Evolutionary conservation across 192 early-diverging fungal species (phyloP), one percentile per base, ranked within the genome.

Genomic region (Rhizophlyctis rosea): DNA sequence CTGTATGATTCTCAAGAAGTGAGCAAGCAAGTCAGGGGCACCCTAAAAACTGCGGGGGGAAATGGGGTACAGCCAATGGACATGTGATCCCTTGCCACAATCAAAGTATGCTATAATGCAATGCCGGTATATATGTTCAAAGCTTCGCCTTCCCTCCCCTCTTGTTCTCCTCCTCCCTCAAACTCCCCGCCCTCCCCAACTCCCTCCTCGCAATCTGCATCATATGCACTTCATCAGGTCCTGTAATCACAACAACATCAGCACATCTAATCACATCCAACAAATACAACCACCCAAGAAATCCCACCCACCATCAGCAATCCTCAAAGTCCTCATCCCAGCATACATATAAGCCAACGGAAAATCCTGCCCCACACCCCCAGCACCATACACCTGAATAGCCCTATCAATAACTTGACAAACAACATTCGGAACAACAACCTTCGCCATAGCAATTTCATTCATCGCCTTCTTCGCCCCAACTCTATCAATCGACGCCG

Each of bases 361-460:
- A 50, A 87, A 85, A 65, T 97, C 94, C 50, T 88, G 87, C 35
- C 83, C 83, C 30, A 99, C 79, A 54, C 96, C 96, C n/a, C 75
- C 92, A 21, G 92, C 96, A 47, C 96, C 96, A 69, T 86, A 83
- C 47, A 90, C 86, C 76, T 99, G 96, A 57, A 99, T 96, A 11
- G 94, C 91, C 1, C 90, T 75, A 67, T 99, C 96, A 54, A 97
- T 74, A 9, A 97, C 88, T 0, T 64, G 62, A 33, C 89, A 81
- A 4, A 87, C 71, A 76, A 90, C 86, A 28, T 70, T 86, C 24
- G 96, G 96, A 14, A 93, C 91, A 32, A 90, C 76, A 24, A 93
- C 89, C 82, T 99, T 97, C 65, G 93, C 94, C 90, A 98, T 98
- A 18, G 90, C 94, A 71, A 99, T 99, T 61, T 96, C 88, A 54